Percentiles rank a stretch among this genome's conserved stretches.
Conservation (phyloP, 2,329 filamentous ascomycete genomes). For the Nannizziopsis barbatae region DNA sequence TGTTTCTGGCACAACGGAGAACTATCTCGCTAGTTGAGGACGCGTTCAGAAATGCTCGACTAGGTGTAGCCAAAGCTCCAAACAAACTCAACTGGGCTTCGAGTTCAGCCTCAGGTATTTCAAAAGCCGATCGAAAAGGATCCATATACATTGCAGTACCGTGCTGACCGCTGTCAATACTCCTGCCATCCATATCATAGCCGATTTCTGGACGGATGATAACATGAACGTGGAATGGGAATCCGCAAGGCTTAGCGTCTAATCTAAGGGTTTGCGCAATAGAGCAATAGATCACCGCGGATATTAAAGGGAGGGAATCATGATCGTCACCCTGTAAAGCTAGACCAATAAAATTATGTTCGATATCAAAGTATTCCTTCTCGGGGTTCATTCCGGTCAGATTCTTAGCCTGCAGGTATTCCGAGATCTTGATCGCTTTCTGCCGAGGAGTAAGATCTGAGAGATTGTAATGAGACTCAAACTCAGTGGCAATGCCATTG, state of each 20-base stretch:
- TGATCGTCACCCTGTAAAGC: slow-evolving; percentile 62
- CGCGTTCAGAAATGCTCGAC: slow-evolving; percentile 48
- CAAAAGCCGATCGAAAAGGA: slow-evolving; percentile 59
- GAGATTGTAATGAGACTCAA: slow-evolving; percentile 46
- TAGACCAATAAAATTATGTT: slow-evolving; percentile 80
- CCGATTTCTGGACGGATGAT: slow-evolving; percentile 56
- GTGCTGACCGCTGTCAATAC: slow-evolving; percentile 15
- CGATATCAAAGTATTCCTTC: slow-evolving; percentile 61
- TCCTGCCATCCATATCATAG: slow-evolving; percentile 48
- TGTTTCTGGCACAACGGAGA: slow-evolving; percentile 67
- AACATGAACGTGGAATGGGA: slow-evolving; percentile 75
- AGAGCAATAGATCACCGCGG: slow-evolving; percentile 73
- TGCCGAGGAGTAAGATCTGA: slow-evolving; percentile 49
- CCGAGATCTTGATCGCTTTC: slow-evolving; percentile 56
- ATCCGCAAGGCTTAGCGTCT: slow-evolving; percentile 64
- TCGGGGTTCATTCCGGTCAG: slow-evolving; percentile 61
- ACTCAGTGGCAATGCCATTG: slow-evolving; percentile 49
- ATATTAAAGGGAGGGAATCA: slow-evolving; percentile 74
- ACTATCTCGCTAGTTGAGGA: slow-evolving; percentile 58
- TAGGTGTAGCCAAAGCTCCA: slow-evolving; percentile 32
- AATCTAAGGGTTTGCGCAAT: slow-evolving; percentile 64
- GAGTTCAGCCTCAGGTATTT: slow-evolving; percentile 52
- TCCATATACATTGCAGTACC: slow-evolving; percentile 65
- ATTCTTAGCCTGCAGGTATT: slow-evolving; percentile 56
- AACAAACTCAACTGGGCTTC: slow-evolving; percentile 48